A percentile compares a stretch with the other conserved stretches of the same genome.
These are phyloP conservation scores for Rosa multiflora DNA, from an alignment of 306 rosid species.

Conservation along the genomic window DNA sequence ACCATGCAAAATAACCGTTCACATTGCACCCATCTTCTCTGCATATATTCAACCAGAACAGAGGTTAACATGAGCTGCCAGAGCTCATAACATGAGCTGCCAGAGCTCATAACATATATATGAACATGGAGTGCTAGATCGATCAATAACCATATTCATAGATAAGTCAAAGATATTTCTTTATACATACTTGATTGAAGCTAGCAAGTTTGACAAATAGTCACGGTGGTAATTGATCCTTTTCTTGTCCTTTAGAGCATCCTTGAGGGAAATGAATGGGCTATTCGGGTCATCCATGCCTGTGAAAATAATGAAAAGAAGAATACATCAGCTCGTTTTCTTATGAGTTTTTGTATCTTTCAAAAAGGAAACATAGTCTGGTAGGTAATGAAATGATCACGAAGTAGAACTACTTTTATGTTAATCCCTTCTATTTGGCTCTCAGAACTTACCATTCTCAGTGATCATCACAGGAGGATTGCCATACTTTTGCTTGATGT, in stretches of 20 bases:
- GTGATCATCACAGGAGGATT: constrained; percentile 80
- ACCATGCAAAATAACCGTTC: constrained; percentile 82
- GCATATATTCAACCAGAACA: constrained; percentile 15
- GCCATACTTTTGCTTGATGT: constrained; percentile 68
- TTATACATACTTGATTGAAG: constrained; percentile 54
- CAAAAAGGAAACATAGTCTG: not conserved
- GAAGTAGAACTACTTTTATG: not conserved
- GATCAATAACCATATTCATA: not conserved
- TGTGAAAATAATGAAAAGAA: constrained; percentile 14
- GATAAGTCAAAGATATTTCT: not conserved
- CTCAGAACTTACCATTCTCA: constrained; percentile 68
- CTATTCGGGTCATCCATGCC: constrained; percentile 88
- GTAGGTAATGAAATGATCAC: not conserved
- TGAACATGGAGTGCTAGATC: not conserved
- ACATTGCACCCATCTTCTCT: constrained; percentile 90
- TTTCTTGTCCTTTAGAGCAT: constrained; percentile 78
- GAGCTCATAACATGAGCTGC: not conserved
- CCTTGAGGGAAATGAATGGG: constrained; percentile 37
- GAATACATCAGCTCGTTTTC: constrained; percentile 7
- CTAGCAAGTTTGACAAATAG: constrained; percentile 59
- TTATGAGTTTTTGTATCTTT: not conserved
- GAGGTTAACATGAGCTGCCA: not conserved
- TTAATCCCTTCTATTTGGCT: not conserved
- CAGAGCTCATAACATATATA: not conserved
- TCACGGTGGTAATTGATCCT: constrained; percentile 68